phyloP scores from a whole-genome alignment of 805 yeast species.

The Metschnikowia kunwiensis region DNA sequence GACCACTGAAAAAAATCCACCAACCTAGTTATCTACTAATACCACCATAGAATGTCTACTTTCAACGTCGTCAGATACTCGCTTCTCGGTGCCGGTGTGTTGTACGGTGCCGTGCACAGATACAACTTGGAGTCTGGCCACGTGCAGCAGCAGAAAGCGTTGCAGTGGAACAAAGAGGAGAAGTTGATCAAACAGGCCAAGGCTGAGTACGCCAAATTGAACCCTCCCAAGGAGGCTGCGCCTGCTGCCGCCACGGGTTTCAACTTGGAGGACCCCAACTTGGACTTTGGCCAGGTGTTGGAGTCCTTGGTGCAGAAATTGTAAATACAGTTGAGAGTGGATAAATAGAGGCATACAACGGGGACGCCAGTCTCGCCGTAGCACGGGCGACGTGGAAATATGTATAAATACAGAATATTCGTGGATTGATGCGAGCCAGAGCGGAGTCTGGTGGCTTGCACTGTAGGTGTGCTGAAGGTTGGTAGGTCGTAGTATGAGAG shows the following conservation, averaged over 20 bases:
- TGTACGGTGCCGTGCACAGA: constrained; percentile 87
- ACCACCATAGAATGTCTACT: constrained; percentile 26
- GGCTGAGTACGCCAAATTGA: constrained; percentile 70
- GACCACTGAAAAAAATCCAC: not conserved
- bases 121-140: constrained; percentile 60
- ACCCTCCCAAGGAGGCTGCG: constrained; percentile 35
- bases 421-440: no score
- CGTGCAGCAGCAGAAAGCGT: constrained; percentile 52
- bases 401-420: no score
- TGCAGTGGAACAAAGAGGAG: constrained; percentile 60
- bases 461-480: no score
- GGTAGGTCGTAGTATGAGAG: no score
- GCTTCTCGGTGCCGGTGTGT: constrained; percentile 82
- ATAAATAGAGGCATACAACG: no score
- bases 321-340: no score
- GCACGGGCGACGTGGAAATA: no score
- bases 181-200: constrained; percentile 85
- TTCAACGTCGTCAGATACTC: constrained; percentile 88
- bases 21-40: not conserved
- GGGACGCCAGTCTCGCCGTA: no score
- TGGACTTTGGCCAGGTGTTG: constrained; percentile 74
- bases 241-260: constrained; percentile 34
- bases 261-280: constrained; percentile 84
- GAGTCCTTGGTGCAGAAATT: constrained; percentile 61
- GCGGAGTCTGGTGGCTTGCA: no score